Evolutionary conservation across 208 protist genomes (phyloP).

Genomic region (Leishmania major): DNA sequence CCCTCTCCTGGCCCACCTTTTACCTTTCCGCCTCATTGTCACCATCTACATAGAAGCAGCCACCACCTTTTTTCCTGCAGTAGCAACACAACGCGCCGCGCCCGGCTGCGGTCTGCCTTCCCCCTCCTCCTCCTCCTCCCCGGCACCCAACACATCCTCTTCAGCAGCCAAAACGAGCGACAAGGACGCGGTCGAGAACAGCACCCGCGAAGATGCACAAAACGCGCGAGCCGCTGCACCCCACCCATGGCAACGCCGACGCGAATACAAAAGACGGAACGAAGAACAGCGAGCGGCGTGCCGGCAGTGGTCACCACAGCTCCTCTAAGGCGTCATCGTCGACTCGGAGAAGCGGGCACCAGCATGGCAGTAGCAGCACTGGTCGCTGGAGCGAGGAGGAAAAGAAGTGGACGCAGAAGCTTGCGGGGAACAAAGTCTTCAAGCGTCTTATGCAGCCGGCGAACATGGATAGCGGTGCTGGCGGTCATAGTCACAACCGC

Average conservation of each 20-base stretch:
- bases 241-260: conserved; percentile 14
- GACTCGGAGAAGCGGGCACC: not conserved
- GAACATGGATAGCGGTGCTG: not conserved
- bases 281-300: not conserved
- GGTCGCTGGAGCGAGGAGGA: conserved; percentile 4
- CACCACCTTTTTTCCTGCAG: not conserved
- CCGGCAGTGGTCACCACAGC: not conserved
- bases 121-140: too few species aligned
- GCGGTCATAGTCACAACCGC: not conserved
- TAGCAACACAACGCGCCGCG: not conserved
- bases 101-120: too few species aligned
- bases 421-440: conserved; percentile 32
- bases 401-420: conserved; percentile 27
- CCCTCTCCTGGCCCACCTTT: not conserved
- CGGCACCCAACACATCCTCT: not conserved
- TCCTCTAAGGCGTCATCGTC: not conserved
- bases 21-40: not conserved
- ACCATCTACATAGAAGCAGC: not conserved
- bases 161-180: not conserved
- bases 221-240: conserved; percentile 22
- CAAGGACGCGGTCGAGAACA: not conserved
- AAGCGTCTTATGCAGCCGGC: conserved; percentile 29
- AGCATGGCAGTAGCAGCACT: not conserved
- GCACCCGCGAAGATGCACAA: conserved; percentile 14
- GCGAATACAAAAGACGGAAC: not conserved